A percentile compares a stretch with the other conserved stretches of the same genome.
Conservation (phyloP, 345 rosid genomes). For the Populus alba region DNA sequence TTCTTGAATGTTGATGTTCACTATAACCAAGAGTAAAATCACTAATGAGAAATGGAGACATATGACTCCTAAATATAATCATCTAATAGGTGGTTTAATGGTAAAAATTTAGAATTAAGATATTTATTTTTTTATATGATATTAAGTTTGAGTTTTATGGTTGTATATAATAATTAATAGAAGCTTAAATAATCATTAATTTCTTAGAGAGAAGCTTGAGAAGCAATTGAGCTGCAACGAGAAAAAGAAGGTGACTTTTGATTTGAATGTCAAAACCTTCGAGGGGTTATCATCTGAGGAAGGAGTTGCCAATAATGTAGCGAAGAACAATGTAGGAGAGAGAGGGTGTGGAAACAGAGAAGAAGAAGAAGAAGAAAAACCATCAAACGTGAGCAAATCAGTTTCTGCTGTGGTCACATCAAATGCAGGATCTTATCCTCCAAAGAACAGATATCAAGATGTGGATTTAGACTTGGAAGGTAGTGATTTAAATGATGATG, state of each 20-base stretch:
- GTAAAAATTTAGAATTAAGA: too few species aligned
- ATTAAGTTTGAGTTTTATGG: too few species aligned
- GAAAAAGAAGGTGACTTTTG: constrained; percentile 15
- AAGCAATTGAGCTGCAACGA: constrained; percentile 9
- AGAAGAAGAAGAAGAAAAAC: neutral
- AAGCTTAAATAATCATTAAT: too few species aligned
- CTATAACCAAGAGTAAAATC: too few species aligned
- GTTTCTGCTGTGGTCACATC: neutral
- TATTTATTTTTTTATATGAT: too few species aligned
- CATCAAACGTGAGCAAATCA: neutral
- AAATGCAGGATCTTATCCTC: neutral
- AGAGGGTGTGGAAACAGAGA: neutral
- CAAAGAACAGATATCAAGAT: neutral
- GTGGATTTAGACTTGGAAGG: constrained; percentile 4
- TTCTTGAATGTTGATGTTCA: neutral
- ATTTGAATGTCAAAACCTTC: neutral
- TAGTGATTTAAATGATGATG: neutral
- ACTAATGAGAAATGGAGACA: too few species aligned
- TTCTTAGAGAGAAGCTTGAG: constrained; percentile 10
- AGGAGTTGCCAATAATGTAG: neutral
- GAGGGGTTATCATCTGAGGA: constrained; percentile 2
- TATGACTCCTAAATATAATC: too few species aligned
- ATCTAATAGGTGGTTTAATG: too few species aligned
- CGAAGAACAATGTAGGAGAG: neutral
- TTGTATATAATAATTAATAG: too few species aligned